phyloP scores from a whole-genome alignment of 768 basidiomycete species.

The Strobilomyces echinocephalus region DNA sequence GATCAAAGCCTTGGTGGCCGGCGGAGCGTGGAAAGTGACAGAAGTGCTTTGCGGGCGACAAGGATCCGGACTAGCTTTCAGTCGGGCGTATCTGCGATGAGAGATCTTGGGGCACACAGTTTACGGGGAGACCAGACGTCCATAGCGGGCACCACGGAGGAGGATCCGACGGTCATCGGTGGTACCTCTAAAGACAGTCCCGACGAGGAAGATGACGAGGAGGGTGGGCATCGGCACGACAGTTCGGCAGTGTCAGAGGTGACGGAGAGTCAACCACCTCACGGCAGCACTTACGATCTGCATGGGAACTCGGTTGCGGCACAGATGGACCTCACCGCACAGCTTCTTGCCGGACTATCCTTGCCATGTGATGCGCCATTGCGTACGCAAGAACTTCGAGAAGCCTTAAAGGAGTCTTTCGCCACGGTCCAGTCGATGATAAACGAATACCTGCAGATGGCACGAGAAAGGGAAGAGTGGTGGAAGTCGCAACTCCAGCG shows the following conservation, averaged over 20 bases:
- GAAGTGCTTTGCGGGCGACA: conserved; percentile 31
- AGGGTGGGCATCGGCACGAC: conserved; percentile 36
- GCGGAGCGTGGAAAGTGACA: conserved; percentile 47
- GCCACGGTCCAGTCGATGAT: conserved; percentile 52
- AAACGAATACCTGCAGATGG: conserved; percentile 66
- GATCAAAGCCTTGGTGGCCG: conserved; percentile 30
- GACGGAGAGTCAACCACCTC: conserved; percentile 44
- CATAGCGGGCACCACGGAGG: conserved; percentile 19
- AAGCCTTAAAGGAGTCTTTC: conserved; percentile 60
- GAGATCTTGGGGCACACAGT: conserved; percentile 23
- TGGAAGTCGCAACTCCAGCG: conserved; percentile 61
- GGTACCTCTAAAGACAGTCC: conserved; percentile 18
- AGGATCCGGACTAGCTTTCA: conserved; percentile 31
- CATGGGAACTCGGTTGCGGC: conserved; percentile 66
- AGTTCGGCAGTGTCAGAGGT: conserved; percentile 44
- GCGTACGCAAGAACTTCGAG: conserved; percentile 33
- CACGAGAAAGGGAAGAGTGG: conserved; percentile 76
- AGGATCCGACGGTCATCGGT: conserved; percentile 4
- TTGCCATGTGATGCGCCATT: conserved; percentile 28
- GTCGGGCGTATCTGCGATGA: conserved; percentile 21
- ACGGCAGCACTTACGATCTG: conserved; percentile 55
- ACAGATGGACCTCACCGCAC: conserved; percentile 73
- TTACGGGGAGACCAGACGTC: conserved; percentile 24
- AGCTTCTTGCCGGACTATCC: conserved; percentile 52
- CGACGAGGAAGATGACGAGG: conserved; percentile 27